A percentile compares a stretch with the other conserved stretches of the same genome.
Conservation (phyloP, 495 filamentous ascomycete genomes). For the Hyaloscypha finlandica region DNA sequence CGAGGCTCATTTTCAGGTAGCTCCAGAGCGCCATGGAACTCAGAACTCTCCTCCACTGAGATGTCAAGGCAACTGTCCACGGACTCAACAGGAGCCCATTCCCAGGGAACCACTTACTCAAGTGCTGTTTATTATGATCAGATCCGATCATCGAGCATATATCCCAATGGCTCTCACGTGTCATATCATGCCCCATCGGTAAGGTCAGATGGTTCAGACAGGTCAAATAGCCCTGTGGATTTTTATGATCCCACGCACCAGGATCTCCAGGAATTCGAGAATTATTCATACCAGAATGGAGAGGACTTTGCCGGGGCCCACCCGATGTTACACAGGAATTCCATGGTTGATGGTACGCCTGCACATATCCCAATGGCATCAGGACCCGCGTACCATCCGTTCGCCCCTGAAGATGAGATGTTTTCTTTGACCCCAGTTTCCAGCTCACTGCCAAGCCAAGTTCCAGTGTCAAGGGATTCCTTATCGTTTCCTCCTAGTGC, state of each 20-base stretch:
- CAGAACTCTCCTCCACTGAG: constrained; percentile 15
- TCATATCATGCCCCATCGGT: constrained; percentile 30
- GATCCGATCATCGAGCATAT: constrained; percentile 24
- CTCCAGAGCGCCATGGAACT: constrained; percentile 21
- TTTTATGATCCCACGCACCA: constrained; percentile 27
- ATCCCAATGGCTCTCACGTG: constrained; percentile 28
- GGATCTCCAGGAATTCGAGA: constrained; percentile 28
- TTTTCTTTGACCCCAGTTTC: constrained; percentile 20
- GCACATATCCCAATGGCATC: constrained; percentile 11
- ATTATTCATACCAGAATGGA: constrained; percentile 18
- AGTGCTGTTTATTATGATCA: constrained; percentile 18
- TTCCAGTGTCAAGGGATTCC: constrained; percentile 24
- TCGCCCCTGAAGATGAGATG: constrained; percentile 26
- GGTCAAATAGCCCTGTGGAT: constrained; percentile 29
- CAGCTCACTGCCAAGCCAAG: constrained; percentile 18
- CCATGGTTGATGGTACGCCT: constrained; percentile 9
- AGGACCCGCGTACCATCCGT: constrained; percentile 22
- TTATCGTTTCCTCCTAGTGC: constrained; percentile 20
- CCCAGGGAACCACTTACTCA: constrained; percentile 28
- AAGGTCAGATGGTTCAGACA: constrained; percentile 32
- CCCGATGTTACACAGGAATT: constrained; percentile 24
- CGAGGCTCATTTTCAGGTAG: constrained; percentile 19
- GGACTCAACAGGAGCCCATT: constrained; percentile 30
- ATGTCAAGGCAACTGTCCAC: constrained; percentile 30
- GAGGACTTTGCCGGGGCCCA: constrained; percentile 19